Conservation (phyloP, 2,329 filamentous ascomycete genomes). For the Fusarium austroafricanum region DNA sequence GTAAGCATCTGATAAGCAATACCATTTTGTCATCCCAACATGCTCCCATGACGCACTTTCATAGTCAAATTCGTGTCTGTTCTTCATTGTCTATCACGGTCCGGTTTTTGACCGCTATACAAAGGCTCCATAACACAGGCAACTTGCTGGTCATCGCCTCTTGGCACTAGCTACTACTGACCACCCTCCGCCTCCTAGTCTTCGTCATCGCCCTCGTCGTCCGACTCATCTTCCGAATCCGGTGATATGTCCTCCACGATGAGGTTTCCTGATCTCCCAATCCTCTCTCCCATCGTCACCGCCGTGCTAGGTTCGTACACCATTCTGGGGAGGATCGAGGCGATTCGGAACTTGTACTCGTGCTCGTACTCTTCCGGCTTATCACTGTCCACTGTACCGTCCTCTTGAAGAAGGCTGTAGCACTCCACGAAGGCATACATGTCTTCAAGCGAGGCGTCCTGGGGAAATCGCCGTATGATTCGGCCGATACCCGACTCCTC, state of each 20-base stretch:
- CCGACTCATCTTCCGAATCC: constrained; percentile 53
- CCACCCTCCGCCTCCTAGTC: constrained; percentile 41
- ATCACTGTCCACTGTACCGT: constrained; percentile 44
- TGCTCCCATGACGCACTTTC: background rate
- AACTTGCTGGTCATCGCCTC: constrained; percentile 13
- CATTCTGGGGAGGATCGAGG: constrained; percentile 84
- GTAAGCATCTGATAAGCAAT: background rate
- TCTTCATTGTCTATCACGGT: background rate
- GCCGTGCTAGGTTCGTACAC: constrained; percentile 78
- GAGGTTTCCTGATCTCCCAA: constrained; percentile 87
- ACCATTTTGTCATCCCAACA: background rate
- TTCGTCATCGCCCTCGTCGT: constrained; percentile 45
- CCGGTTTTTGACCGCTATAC: constrained; percentile 29
- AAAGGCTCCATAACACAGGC: constrained; percentile 17
- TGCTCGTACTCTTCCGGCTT: constrained; percentile 79
- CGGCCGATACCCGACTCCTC: constrained; percentile 72
- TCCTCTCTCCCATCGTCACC: constrained; percentile 75
- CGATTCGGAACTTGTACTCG: constrained; percentile 85
- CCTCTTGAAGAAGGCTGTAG: constrained; percentile 71
- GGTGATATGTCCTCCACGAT: constrained; percentile 77
- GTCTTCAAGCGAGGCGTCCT: constrained; percentile 81
- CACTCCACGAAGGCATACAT: constrained; percentile 98
- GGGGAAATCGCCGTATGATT: constrained; percentile 79
- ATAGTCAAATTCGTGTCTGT: background rate
- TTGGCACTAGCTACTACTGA: constrained; percentile 31